Percentiles rank a stretch among this genome's conserved stretches.
Conservation (phyloP, 805 yeast species). For the Monosporozyma servazzii region DNA sequence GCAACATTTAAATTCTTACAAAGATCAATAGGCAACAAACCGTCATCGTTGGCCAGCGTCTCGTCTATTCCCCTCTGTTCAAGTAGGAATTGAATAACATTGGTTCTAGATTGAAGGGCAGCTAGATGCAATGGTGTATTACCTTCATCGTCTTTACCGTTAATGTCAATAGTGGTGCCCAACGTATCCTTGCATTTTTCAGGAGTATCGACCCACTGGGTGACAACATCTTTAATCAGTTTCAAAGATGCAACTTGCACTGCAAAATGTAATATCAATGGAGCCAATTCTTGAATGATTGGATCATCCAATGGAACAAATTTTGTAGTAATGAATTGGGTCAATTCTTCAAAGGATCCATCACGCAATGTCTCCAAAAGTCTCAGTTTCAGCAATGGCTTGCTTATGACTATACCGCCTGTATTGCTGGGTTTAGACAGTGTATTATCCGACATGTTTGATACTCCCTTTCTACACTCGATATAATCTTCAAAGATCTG, state of each 20-base stretch:
- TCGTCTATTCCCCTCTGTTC: slow-evolving; percentile 64
- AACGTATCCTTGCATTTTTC: not conserved
- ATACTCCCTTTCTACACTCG: not conserved
- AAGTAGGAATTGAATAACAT: slow-evolving; percentile 63
- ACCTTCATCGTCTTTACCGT: slow-evolving; percentile 68
- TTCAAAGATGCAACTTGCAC: slow-evolving; percentile 78
- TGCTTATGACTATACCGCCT: slow-evolving; percentile 7
- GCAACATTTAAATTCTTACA: slow-evolving; percentile 54
- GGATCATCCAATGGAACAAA: slow-evolving; percentile 22
- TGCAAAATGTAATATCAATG: slow-evolving; percentile 59
- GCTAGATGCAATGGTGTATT: slow-evolving; percentile 91
- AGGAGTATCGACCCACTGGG: slow-evolving; percentile 20
- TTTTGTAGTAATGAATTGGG: slow-evolving; percentile 9
- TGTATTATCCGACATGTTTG: not conserved
- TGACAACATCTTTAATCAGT: slow-evolving; percentile 41
- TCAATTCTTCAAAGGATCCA: slow-evolving; percentile 18
- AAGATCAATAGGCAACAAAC: slow-evolving; percentile 76
- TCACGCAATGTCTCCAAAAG: slow-evolving; percentile 50
- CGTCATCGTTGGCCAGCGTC: slow-evolving; percentile 59
- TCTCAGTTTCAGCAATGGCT: slow-evolving; percentile 50
- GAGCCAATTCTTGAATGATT: slow-evolving; percentile 34
- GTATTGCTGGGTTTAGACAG: not conserved
- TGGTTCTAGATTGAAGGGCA: slow-evolving; percentile 62
- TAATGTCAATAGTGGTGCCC: slow-evolving; percentile 42
- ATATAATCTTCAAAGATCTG: not conserved